phyloP scores from a whole-genome alignment of 768 basidiomycete genomes.

The Gymnopilus junonius region DNA sequence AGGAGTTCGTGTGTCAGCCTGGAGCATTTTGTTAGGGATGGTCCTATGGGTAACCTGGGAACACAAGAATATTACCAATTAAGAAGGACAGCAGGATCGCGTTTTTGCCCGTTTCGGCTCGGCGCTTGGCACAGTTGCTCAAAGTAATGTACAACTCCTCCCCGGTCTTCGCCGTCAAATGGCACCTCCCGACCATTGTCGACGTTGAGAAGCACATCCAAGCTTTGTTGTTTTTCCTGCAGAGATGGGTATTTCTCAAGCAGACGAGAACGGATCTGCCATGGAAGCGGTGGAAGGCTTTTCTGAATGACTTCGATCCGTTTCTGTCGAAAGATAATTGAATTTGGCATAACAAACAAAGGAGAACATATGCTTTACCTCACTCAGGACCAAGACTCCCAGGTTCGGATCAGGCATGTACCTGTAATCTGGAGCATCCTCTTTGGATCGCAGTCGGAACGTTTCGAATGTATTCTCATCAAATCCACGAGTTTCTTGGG shows the following conservation, averaged over 20 bases:
- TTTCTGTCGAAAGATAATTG: conserved; percentile 43
- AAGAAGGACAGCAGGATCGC: conserved; percentile 72
- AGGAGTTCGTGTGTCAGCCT: conserved; percentile 92
- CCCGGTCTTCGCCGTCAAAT: conserved; percentile 57
- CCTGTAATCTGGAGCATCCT: conserved; percentile 93
- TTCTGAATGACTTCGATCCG: conserved; percentile 58
- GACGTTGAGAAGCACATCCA: conserved; percentile 76
- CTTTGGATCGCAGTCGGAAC: conserved; percentile 83
- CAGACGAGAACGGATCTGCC: conserved; percentile 61
- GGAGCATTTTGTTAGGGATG: neutral
- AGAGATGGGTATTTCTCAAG: conserved; percentile 38
- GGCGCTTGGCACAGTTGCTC: conserved; percentile 60
- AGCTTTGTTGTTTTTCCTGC: conserved; percentile 61
- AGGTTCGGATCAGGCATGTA: conserved; percentile 99
- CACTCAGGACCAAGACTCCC: conserved; percentile 66
- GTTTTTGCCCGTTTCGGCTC: conserved; percentile 20
- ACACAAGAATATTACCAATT: conserved; percentile 79
- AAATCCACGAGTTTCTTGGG: conserved; percentile 91
- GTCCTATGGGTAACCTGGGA: neutral
- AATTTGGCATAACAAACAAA: neutral
- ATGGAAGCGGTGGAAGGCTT: conserved; percentile 79
- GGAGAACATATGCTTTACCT: conserved; percentile 34
- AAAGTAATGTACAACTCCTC: conserved; percentile 78
- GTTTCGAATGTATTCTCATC: conserved; percentile 84
- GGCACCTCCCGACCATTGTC: conserved; percentile 67